Base-by-base conservation (phyloP, 2,329 filamentous ascomycete genomes). In the Phoma sp. region DNA sequence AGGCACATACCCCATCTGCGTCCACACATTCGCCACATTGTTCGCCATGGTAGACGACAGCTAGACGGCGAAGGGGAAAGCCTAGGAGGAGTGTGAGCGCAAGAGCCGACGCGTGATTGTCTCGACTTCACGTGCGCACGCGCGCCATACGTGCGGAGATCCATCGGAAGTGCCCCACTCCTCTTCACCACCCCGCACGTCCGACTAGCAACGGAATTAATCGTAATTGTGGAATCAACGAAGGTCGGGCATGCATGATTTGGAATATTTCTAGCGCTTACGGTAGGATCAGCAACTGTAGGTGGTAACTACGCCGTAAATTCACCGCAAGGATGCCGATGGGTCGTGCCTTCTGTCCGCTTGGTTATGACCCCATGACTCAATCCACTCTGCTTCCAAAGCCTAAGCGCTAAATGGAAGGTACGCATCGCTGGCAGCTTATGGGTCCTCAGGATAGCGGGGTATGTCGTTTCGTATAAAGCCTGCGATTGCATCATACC, bases 1-100 rank as follows among this genome's bases (percentile, higher is more conserved):
- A 23, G 81, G 77, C 10, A 73, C 69, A 57, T 83, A 83, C 63
- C 76, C 74, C 80, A 82, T 82, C 18, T 78, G 76, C 15, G 73
- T 68, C 81, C 81, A 83, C 42, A 83, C 78, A 58, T 77, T 79
- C 15, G 73, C 63, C 37, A 64, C 66, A 43, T 38, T 58, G 34
- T 52, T 57, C 20, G 60, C 57, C 61, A 65, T 69, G 20, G 34
- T n/a, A 42, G 37, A 30, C 7, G 28, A 18, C 15, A 29, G 37
- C 23, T 10, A 12, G 21, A 14, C 39, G 14, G 23, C 7, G 5
- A 34, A 2, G 14, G 25, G 18, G n/a, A n/a, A n/a, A n/a, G n/a
- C n/a, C n/a, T n/a, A n/a, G 11, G 25, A 11, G 17, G 9, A 32
- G 23, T 11, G 38, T 18, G 42, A 33, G 21, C 20, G 38, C 14